Evolutionary conservation across 176 grass and related monocot genomes (phyloP).

Genomic region (Poa annua): DNA sequence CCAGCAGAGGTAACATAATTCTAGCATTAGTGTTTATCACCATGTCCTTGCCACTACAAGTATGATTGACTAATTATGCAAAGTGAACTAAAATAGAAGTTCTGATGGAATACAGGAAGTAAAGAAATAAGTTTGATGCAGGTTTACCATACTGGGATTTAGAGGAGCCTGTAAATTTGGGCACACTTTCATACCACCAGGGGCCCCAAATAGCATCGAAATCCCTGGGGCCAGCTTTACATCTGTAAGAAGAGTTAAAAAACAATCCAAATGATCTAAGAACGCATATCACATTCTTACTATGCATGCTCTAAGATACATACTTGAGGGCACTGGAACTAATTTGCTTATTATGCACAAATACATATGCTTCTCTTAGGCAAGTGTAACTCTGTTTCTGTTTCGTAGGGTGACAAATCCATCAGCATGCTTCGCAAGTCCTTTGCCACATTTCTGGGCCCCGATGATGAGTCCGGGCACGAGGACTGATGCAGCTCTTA

Average conservation of each 20-base stretch:
- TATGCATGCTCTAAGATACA: too few relatives aligned
- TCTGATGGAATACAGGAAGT: conserved; percentile 1
- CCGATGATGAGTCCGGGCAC: conserved; percentile 54
- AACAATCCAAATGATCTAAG: too few relatives aligned
- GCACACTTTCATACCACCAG: too few relatives aligned
- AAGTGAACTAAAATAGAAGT: conserved; percentile 5
- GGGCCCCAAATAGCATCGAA: too few relatives aligned
- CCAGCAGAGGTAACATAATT: not conserved
- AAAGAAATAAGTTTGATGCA: not conserved
- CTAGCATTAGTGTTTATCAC: not conserved
- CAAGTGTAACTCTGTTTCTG: conserved; percentile 16
- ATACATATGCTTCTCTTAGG: not conserved
- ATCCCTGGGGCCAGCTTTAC: too few relatives aligned
- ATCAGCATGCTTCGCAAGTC: conserved; percentile 82
- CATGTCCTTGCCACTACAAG: not conserved
- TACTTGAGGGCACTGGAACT: too few relatives aligned
- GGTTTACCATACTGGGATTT: conserved; percentile 47
- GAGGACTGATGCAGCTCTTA: conserved; percentile 53
- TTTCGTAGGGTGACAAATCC: conserved; percentile 80
- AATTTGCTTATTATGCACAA: too few relatives aligned
- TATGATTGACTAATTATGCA: not conserved
- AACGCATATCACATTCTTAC: too few relatives aligned
- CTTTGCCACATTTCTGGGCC: conserved; percentile 75
- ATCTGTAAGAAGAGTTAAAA: too few relatives aligned
- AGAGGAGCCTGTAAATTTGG: too few relatives aligned